Evolutionary conservation across 352 stramenopile genomes (phyloP), one percentile per base, ranked within the genome.

Genomic region (Chrysophaeum taylorii): DNA sequence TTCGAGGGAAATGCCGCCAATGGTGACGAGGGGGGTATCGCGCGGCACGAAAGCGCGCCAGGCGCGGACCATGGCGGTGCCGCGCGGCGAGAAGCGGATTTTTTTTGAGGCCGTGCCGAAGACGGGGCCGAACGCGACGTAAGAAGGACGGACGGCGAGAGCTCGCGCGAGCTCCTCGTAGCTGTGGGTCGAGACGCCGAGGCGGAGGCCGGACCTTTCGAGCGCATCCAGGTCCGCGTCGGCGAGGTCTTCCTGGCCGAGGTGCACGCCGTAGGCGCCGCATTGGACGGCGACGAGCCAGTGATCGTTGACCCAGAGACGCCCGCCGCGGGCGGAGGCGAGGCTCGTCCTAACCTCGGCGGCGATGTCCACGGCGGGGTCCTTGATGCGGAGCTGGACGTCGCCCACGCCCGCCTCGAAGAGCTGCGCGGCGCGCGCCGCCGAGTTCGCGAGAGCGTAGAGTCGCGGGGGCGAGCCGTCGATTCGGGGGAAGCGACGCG

Each of bases 261-360:
- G 64, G 70, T 91, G 85, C 64, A 88, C 81, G 36, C 85, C 85
- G 73, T 87, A 91, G 50, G 72, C 68, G 61, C 73, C 73, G 21
- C 79, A 71, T 68, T 81, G 62, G 12, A 88, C 64, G n/a, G 85
- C 85, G 52, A 72, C 75, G 18, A 79, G 71, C 82, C 84, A 89
- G 70, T 85, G 73, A 70, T 91, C 85, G 76, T 91, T 91, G 36
- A 91, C 83, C 85, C 85, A 91, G 21, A 91, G 72, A n/a, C 83
- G 75, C 48, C 83, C 77, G 0, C 73, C 74, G 35, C 15, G 33
- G 36, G 37, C 53, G 18, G 39, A 38, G 21, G 53, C 50, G 53
- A 60, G 68, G 4, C 66, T 68, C 25, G 35, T 2, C 14, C 21
- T n/a, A 16, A 68, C 54, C 29, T 48, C 68, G 14, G n/a, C 36